A percentile compares a stretch with the other conserved stretches of the same genome.
Conservation (phyloP, 2,329 filamentous ascomycete species). For the Aspergillus awamori region DNA sequence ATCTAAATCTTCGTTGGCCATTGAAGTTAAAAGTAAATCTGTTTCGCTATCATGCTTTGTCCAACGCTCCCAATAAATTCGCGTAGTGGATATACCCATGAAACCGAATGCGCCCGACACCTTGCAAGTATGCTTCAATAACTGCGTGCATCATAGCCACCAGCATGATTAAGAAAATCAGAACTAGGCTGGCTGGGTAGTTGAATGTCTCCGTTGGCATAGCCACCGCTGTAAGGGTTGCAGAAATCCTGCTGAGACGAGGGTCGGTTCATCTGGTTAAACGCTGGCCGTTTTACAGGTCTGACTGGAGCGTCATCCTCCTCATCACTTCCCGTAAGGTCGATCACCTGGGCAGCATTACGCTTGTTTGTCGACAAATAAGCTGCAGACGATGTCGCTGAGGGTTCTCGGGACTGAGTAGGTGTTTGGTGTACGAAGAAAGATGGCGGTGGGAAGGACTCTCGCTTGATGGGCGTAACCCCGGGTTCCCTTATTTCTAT, state of each 20-base stretch:
- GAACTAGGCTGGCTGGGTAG: slow-evolving; percentile 22
- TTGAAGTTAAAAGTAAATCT: background rate
- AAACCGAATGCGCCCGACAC: slow-evolving; percentile 23
- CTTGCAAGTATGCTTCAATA: slow-evolving; percentile 22
- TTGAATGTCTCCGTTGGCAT: slow-evolving; percentile 26
- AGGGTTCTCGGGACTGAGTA: slow-evolving; percentile 42
- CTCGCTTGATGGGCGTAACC: slow-evolving; percentile 41
- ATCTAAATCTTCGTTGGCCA: background rate
- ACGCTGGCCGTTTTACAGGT: slow-evolving; percentile 38
- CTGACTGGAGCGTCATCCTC: slow-evolving; percentile 50
- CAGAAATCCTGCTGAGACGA: slow-evolving; percentile 27
- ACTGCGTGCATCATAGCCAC: slow-evolving; percentile 22
- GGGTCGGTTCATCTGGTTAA: slow-evolving; percentile 26
- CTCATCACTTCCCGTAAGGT: slow-evolving; percentile 57
- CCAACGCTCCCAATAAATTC: slow-evolving; percentile 10
- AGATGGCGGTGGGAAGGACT: slow-evolving; percentile 28
- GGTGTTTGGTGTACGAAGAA: slow-evolving; percentile 37
- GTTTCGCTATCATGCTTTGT: background rate
- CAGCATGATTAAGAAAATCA: slow-evolving; percentile 15
- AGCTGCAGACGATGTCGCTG: slow-evolving; percentile 41
- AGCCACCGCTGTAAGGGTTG: slow-evolving; percentile 24
- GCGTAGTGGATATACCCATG: slow-evolving; percentile 10
- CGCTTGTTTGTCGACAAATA: slow-evolving; percentile 49
- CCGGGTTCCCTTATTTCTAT: slow-evolving; percentile 52
- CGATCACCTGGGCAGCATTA: slow-evolving; percentile 54